Conservation (phyloP, 495 filamentous ascomycete species). For the Delitschia confertaspora region DNA sequence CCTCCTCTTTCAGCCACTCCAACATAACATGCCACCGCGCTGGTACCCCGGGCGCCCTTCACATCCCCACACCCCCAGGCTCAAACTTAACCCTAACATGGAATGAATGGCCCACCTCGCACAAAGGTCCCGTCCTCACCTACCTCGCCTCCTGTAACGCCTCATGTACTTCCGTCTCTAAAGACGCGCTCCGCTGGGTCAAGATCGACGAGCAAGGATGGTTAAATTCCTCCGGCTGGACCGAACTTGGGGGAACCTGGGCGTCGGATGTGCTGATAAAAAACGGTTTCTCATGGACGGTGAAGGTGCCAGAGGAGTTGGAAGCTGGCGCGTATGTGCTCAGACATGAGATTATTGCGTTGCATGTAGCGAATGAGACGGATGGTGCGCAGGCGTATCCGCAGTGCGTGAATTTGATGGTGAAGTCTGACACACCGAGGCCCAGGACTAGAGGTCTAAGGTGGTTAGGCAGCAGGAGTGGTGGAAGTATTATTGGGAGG, state of each 20-base stretch:
- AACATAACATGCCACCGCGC: conserved; percentile 25
- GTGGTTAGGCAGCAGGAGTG: not conserved
- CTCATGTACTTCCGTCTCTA: conserved; percentile 10
- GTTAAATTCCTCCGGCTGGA: conserved; percentile 13
- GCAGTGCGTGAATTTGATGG: conserved; percentile 20
- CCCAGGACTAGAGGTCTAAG: conserved; percentile 14
- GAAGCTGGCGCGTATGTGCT: conserved; percentile 22
- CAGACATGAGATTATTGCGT: conserved; percentile 25
- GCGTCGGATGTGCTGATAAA: conserved; percentile 20
- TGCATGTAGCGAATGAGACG: conserved; percentile 9
- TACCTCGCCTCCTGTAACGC: conserved; percentile 21
- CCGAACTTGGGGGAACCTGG: conserved; percentile 14
- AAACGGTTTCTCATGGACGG: conserved; percentile 20
- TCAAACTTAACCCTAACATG: conserved; percentile 19
- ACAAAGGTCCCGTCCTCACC: conserved; percentile 24
- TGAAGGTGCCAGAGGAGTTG: conserved; percentile 19
- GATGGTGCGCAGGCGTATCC: conserved; percentile 26
- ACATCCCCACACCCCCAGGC: conserved; percentile 13
- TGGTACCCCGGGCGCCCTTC: conserved; percentile 3
- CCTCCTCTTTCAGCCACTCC: conserved; percentile 2
- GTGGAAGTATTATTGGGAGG: conserved; percentile 6
- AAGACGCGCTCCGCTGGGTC: conserved; percentile 13
- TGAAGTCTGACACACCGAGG: conserved; percentile 9
- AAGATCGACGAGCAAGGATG: conserved; percentile 24
- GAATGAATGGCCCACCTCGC: conserved; percentile 20